Conservation (phyloP, 2,329 filamentous ascomycete species). For the Sclerotinia trifoliorum region DNA sequence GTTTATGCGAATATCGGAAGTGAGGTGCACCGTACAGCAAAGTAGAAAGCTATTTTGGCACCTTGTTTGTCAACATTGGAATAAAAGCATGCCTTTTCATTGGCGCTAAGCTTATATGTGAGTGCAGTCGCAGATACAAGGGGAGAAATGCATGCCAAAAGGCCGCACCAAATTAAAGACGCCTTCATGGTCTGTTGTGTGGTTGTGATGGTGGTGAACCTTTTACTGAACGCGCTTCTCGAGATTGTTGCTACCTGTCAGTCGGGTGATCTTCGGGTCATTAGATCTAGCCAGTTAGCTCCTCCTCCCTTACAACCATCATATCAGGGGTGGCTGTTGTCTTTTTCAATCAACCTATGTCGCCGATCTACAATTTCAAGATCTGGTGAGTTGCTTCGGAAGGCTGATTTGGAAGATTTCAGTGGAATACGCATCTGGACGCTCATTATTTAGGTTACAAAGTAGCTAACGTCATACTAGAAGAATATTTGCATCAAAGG, state of each 20-base stretch:
- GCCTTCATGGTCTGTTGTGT: constrained; percentile 59
- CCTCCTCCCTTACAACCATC: neutral
- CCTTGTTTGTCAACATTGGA: constrained; percentile 72
- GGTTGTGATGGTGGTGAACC: constrained; percentile 6
- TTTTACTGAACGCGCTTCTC: constrained; percentile 3
- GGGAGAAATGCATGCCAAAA: constrained; percentile 69
- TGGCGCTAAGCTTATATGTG: constrained; percentile 85
- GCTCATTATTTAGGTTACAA: constrained; percentile 8
- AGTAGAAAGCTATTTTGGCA: constrained; percentile 96
- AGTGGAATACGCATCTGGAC: neutral
- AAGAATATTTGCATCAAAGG: constrained; percentile 17
- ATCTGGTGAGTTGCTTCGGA: too few species aligned
- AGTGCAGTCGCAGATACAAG: constrained; percentile 82
- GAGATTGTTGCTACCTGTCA: constrained; percentile 21
- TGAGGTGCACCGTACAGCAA: constrained; percentile 66
- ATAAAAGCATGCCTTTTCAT: constrained; percentile 97
- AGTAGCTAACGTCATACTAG: constrained; percentile 11
- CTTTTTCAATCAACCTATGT: neutral
- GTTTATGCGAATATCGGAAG: neutral
- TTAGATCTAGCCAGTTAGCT: constrained; percentile 9
- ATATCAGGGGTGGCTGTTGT: neutral
- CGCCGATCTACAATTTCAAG: neutral
- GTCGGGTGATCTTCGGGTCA: constrained; percentile 14
- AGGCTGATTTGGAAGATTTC: neutral
- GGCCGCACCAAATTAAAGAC: constrained; percentile 59